Evolutionary conservation across 495 filamentous ascomycete genomes (phyloP), one percentile per base, ranked within the genome.

Genomic region (Cercophora sp.): DNA sequence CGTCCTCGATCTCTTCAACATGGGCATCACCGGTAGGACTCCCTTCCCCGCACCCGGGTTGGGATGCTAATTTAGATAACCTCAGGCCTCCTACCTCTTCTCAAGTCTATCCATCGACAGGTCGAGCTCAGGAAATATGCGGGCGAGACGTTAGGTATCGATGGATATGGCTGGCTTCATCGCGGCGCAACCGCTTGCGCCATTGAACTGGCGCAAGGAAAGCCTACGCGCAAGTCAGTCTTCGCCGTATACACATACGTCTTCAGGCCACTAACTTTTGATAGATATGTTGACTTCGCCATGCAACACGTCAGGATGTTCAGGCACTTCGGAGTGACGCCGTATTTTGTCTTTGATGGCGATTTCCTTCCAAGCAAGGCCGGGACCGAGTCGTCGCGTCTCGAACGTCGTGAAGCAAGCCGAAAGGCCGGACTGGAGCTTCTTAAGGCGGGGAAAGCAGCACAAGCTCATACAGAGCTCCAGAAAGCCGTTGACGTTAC

Each of bases 131-230:
- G 87, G 65, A 88, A 91, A 60, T 97, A 88, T 66, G 78, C 80
- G 10, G 92, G 91, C 25, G 86, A 92, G 67, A 95, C 88, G 2
- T 79, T 99, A 35, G 94, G 87, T 2, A 82, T 99, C 13, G 94
- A 99, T 68, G 91, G 87, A 51, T 99, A 99, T 76, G 93, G 91
- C 64, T 99, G 94, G 94, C 83, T 99, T 27, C 94, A 99, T 66
- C 87, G 94, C 56, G 94, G 92, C 25, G 88, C 91, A 20, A 82
- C 94, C 44, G 78, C 91, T 20, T 99, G 93, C 66, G 87, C 92
- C 49, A 84, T 95, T 55, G 94, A 97, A 54, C 77, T 99, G 40
- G 94, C 91, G 24, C 76, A 89, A 58, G 88, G 85, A 58, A 90
- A 86, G 66, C 90, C 89, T 16, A 96, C 90, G 4, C 82, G 79